These are phyloP conservation scores for Ogataea hybrid DNA, from an alignment of 1,139 yeast species.

Conservation along the genomic window DNA sequence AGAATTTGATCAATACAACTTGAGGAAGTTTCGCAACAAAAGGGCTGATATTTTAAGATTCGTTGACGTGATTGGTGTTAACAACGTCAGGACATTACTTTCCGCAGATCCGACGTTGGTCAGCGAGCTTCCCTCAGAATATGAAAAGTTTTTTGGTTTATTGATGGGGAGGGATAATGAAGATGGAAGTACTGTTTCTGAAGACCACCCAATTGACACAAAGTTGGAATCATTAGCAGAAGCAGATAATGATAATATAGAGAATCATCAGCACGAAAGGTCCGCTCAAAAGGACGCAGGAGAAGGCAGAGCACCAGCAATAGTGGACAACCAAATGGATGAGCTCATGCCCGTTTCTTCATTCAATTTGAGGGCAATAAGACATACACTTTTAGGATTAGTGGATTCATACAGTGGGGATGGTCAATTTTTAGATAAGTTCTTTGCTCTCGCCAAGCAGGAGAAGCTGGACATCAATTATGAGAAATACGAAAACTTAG, in stretches of 20 bases:
- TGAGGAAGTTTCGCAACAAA: conserved; percentile 17
- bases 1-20: conserved; percentile 22
- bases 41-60: conserved; percentile 50
- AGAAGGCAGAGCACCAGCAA: conserved; percentile 23
- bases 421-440: conserved; percentile 21
- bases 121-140: conserved; percentile 37
- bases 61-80: conserved; percentile 67
- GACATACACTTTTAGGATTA: conserved; percentile 75
- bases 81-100: conserved; percentile 50
- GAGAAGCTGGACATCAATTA: conserved; percentile 37
- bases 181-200: not conserved
- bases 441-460: conserved; percentile 23
- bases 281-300: not conserved
- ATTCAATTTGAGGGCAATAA: conserved; percentile 74
- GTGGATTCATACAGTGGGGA: conserved; percentile 29
- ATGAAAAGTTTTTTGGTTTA: conserved; percentile 33
- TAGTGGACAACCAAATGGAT: conserved; percentile 51
- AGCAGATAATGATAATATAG: not conserved
- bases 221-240: not conserved
- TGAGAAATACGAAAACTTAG: conserved; percentile 28
- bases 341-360: conserved; percentile 70
- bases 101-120: conserved; percentile 29
- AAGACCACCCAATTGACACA: not conserved
- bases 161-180: not conserved
- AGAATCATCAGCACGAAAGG: not conserved